Percentiles rank a stretch among this genome's conserved stretches.
These are phyloP conservation scores for Lathyrus sativus DNA, from an alignment of 306 rosid species.

Conservation along the genomic window DNA sequence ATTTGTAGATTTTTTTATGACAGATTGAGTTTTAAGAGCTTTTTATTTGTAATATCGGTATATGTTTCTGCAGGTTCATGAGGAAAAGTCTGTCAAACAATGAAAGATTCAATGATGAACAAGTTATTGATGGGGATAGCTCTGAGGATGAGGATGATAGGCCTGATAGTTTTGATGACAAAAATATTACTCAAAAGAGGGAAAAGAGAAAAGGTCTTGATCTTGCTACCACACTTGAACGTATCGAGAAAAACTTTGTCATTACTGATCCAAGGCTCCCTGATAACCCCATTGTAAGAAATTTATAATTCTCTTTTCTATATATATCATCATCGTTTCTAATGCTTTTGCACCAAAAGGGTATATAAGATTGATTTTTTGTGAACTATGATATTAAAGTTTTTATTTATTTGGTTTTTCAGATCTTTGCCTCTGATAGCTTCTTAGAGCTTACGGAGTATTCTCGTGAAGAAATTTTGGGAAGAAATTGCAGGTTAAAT, in stretches of 20 bases:
- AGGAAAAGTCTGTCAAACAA: constrained; percentile 55
- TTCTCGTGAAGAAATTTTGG: constrained; percentile 93
- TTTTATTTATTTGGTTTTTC: constrained; percentile 31
- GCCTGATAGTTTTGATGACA: constrained; percentile 53
- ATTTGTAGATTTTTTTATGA: no score
- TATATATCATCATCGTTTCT: neutral
- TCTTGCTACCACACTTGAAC: constrained; percentile 96
- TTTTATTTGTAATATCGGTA: neutral
- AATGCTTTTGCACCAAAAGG: neutral
- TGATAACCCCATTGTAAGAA: constrained; percentile 90
- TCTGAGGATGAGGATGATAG: constrained; percentile 54
- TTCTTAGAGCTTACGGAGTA: constrained; percentile 96
- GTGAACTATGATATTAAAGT: neutral
- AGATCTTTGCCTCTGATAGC: constrained; percentile 98
- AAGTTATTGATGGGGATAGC: constrained; percentile 30
- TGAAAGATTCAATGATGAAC: constrained; percentile 49
- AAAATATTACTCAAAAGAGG: constrained; percentile 45
- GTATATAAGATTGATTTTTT: neutral
- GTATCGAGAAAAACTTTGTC: constrained; percentile 96
- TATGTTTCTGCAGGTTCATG: constrained; percentile 50
- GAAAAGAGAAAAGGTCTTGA: constrained; percentile 96
- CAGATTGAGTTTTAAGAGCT: no score
- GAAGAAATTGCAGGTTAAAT: constrained; percentile 81
- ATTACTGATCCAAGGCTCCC: constrained; percentile 97
- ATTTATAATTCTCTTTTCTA: neutral